phyloP scores from a whole-genome alignment of 768 basidiomycete species.

The Neoboletus brunneissimus region DNA sequence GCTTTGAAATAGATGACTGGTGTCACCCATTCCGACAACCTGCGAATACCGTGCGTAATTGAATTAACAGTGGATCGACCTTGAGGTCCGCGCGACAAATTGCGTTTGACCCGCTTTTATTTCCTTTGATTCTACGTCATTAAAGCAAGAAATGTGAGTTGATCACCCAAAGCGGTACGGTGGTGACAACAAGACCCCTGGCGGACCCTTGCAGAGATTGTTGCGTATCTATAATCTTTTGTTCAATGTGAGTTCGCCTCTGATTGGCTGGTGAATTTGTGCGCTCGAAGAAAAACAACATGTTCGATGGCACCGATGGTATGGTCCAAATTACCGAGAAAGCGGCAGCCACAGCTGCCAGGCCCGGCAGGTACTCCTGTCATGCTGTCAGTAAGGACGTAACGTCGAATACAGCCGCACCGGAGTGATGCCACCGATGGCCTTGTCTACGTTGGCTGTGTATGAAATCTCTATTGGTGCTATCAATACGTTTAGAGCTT shows the following conservation, averaged over 20 bases:
- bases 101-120: too few relatives aligned
- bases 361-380: too few relatives aligned
- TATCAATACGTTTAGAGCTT: background rate
- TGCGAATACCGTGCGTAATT: too few relatives aligned
- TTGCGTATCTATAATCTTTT: background rate
- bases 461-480: background rate
- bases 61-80: too few relatives aligned
- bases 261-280: background rate
- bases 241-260: background rate
- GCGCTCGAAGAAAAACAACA: background rate
- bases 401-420: background rate
- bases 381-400: too few relatives aligned
- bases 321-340: background rate
- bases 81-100: too few relatives aligned
- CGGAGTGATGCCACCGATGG: background rate
- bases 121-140: slow-evolving; percentile 27
- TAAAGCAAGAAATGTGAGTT: slow-evolving; percentile 34
- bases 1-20: too few relatives aligned
- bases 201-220: slow-evolving; percentile 6
- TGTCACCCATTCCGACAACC: too few relatives aligned
- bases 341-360: background rate
- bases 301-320: slow-evolving; percentile 8
- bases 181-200: background rate
- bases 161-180: background rate
- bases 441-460: background rate